Base-by-base conservation (phyloP, 306 rosid genomes). In the Gastrolobium villosum region DNA sequence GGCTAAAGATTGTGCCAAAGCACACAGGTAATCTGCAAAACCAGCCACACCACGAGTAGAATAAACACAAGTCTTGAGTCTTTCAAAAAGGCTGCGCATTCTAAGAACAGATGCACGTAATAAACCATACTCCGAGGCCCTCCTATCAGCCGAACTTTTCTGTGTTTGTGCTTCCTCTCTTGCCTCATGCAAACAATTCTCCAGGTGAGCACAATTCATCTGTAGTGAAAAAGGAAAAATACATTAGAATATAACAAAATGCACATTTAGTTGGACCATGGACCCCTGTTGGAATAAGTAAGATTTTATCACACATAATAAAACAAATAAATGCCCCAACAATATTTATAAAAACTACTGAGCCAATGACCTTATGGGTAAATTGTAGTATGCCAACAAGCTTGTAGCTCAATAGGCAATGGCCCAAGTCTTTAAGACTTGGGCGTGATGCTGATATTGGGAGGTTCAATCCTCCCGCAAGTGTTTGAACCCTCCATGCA, bases 121-220 rank as follows among this genome's bases (percentile, higher is more conserved):
- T 43, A 82, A 86, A 83, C 80, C 80, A 70, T 96, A 96, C 84
- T 96, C 98, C 5, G 96, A 86, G 77, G 98, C 98, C 87, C 96
- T 90, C 73, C 98, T 90, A 40, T 91, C 96, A 75, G 99, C 96
- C 26, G 98, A 94, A 84, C 98, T 93, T 76, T 88, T 97, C 86
- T 96, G 97, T 34, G 98, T 93, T 79, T 96, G 99, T 72, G 98
- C 99, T 87, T 96, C 99, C 88, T 96, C 98, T 85, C 99, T 93
- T 61, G 99, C 99, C 80, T 93, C 99, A 48, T 96, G 98, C 86
- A 96, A 84, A 79, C 97, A 93, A 76, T 93, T 96, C 87, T 96
- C 99, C 86, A 96, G 76, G 84, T 93, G 98, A 71, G 93, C 99
- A 86, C 99, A 96, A 81, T 96, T 96, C 98, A 96, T 88, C 99